Conservation (phyloP, 2,329 filamentous ascomycete genomes). For the Fusarium transvaalense region DNA sequence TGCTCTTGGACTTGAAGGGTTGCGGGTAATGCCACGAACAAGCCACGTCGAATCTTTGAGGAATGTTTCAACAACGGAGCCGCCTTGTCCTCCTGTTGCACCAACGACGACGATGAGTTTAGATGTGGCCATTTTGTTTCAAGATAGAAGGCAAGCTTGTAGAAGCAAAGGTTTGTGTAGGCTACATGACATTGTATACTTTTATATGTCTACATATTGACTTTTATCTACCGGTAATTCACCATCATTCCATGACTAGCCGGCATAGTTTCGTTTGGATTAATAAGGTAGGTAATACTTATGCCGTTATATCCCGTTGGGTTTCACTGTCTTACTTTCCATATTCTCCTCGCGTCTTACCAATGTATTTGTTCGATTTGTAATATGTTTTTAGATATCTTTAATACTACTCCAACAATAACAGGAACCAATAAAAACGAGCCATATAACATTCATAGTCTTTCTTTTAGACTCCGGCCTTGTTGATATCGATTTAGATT, state of each 20-base stretch:
- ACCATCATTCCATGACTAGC: not conserved
- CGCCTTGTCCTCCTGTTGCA: slow-evolving; percentile 14
- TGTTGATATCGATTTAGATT: not conserved
- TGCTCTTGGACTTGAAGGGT: slow-evolving; percentile 9
- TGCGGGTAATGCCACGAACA: slow-evolving; percentile 18
- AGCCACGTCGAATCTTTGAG: slow-evolving; percentile 3
- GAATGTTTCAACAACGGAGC: slow-evolving; percentile 14
- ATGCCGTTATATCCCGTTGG: not conserved
- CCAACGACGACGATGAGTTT: slow-evolving; percentile 14
- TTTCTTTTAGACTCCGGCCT: not conserved
- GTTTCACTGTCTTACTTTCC: not conserved
- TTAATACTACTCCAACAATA: not conserved
- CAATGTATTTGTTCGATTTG: not conserved
- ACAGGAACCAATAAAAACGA: not conserved
- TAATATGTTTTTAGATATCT: not conserved
- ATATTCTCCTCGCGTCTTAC: not conserved
- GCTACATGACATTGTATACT: not conserved
- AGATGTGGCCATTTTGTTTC: not conserved
- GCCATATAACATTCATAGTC: not conserved
- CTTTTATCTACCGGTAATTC: not conserved
- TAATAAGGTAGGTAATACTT: not conserved
- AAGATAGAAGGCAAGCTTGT: not conserved
- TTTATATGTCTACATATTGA: not conserved
- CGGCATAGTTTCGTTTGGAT: not conserved
- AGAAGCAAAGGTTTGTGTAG: not conserved